Base-by-base conservation (phyloP, 768 basidiomycete species). In the Hypholoma fasciculare region DNA sequence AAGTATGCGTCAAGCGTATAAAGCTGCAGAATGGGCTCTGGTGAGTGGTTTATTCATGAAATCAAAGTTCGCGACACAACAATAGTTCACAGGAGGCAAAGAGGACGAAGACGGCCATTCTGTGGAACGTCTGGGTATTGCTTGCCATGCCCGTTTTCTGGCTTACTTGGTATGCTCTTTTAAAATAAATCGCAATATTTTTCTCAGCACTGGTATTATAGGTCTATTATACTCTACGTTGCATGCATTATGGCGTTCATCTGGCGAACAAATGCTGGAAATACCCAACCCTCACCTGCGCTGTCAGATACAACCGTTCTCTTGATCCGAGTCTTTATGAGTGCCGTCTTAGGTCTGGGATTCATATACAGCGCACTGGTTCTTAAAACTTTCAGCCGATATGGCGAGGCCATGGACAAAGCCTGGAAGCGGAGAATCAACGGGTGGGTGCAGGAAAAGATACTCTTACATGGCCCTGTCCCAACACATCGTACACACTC, bases 91-190 rank as follows among this genome's bases (percentile, higher is more conserved):
- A 87, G 83, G 87, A 88, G 64, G 82, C 84, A 2, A 78, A 81
- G 50, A 70, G 68, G 42, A 61, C 62, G 1, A 63, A 58, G 13
- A 63, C 69, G 0, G 48, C 49, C 0, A 69, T 74, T 27, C 71
- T 65, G 58, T 78, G 88, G 87, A 89, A 89, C 58, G 83, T 88
- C 16, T 88, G 87, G 86, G 81, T 88, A 1, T 60, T 89, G 17
- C 74, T 89, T 30, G 82, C 86, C 0, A 79, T 86, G 75, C 87
- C 87, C 0, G 82, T 79, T 0, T 63, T 85, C 11, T 89, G 85
- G 84, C 78, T 88, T 36, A 76, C 83, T 7, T 89, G 86, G 86
- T 83, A 11, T 17, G 11, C 20, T 23, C 1, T 23, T 23, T 23
- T 3, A 30, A 40, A 26, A 17, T n/a, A 30, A 16, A 40, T 6